Conservation (phyloP, 2,329 filamentous ascomycete genomes). For the Salinomyces thailandicus region DNA sequence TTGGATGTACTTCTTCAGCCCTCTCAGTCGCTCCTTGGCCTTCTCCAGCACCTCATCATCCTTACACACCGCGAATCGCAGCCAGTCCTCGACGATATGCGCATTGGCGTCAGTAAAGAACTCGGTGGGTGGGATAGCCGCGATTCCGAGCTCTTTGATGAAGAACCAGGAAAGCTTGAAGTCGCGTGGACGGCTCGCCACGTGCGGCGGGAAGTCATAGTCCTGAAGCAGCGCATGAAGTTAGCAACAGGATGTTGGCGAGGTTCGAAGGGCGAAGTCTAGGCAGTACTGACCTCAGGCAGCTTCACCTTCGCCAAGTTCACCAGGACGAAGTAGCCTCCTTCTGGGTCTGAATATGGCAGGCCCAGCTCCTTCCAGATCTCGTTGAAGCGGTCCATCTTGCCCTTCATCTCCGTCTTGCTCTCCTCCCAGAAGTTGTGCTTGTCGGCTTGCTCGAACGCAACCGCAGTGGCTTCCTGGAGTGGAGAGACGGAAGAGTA, state of each 20-base stretch:
- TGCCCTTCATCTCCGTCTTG: slow-evolving; percentile 77
- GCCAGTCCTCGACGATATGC: slow-evolving; percentile 76
- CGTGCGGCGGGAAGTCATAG: slow-evolving; percentile 84
- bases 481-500: slow-evolving; percentile 88
- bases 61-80: slow-evolving; percentile 95
- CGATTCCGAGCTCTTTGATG: slow-evolving; percentile 91
- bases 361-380: slow-evolving; percentile 40
- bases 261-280: too few species aligned
- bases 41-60: slow-evolving; percentile 61
- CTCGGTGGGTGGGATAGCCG: slow-evolving; percentile 90
- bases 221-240: slow-evolving; percentile 34
- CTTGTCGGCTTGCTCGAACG: slow-evolving; percentile 80
- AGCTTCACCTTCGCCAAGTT: slow-evolving; percentile 84
- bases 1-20: slow-evolving; percentile 40
- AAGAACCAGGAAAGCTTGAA: slow-evolving; percentile 95
- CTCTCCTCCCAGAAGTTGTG: slow-evolving; percentile 80
- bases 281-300: slow-evolving; percentile 46
- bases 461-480: slow-evolving; percentile 87
- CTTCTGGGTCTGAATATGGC: slow-evolving; percentile 79
- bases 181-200: slow-evolving; percentile 75
- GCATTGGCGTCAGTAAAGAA: slow-evolving; percentile 85
- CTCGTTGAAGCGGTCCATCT: slow-evolving; percentile 77
- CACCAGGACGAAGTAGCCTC: slow-evolving; percentile 92
- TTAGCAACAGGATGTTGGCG: too few species aligned
- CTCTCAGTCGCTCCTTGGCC: slow-evolving; percentile 40